Evolutionary conservation across 345 rosid species (phyloP).

Genomic region (Microthlaspi erraticum): DNA sequence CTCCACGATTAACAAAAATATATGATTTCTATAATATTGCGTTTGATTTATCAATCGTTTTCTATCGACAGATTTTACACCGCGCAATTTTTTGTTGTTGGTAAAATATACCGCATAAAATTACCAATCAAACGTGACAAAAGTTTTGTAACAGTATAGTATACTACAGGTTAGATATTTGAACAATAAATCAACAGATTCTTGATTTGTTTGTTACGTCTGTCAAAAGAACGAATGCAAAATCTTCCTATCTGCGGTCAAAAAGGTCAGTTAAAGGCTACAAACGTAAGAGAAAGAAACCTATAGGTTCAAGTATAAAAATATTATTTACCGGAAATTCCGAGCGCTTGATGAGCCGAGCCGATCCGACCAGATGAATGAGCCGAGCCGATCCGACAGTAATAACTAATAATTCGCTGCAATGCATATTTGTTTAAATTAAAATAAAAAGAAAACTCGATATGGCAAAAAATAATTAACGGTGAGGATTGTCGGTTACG

Average conservation of each 20-base stretch:
- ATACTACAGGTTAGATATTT: no score
- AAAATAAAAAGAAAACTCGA: no score
- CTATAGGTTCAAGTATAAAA: not conserved
- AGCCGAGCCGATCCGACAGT: no score
- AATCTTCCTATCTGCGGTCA: slow-evolving; percentile 32
- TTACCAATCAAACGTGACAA: no score
- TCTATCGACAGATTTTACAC: no score
- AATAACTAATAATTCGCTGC: not conserved
- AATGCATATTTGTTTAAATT: slow-evolving; percentile 11
- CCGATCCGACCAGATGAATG: slow-evolving; percentile 32
- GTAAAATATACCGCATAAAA: no score
- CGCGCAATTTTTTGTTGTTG: no score
- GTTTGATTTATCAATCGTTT: no score
- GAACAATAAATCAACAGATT: slow-evolving; percentile 26
- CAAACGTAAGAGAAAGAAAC: slow-evolving; percentile 7
- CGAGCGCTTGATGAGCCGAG: slow-evolving; percentile 33
- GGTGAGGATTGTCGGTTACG: slow-evolving; percentile 50
- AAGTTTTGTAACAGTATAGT: no score
- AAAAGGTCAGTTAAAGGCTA: slow-evolving; percentile 33
- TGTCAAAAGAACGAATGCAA: slow-evolving; percentile 25
- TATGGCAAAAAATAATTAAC: slow-evolving; percentile 34
- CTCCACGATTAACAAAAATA: no score
- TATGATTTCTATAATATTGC: no score
- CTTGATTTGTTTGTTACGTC: slow-evolving; percentile 44
- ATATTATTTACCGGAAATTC: slow-evolving; percentile 22